phyloP scores from a whole-genome alignment of 257 asterid species.

The Rauvolfia tetraphylla region DNA sequence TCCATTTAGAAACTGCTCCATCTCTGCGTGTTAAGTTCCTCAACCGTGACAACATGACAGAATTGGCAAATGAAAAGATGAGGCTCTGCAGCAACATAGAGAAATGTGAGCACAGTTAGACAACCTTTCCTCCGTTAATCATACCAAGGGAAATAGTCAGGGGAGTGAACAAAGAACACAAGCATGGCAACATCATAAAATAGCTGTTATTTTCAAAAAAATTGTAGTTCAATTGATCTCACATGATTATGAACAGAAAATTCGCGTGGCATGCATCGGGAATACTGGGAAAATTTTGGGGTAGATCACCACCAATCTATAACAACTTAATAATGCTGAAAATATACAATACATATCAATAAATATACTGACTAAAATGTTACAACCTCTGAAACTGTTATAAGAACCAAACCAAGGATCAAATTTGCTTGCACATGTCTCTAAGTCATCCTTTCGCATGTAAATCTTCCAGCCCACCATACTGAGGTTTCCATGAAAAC shows the following conservation, averaged over 20 bases:
- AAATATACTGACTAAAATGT: not conserved
- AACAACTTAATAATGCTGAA: conserved; percentile 2
- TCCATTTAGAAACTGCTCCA: too few species aligned
- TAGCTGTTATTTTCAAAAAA: not conserved
- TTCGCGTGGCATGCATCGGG: not conserved
- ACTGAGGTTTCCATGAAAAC: not conserved
- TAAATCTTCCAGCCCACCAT: not conserved
- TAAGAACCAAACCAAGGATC: not conserved
- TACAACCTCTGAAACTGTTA: conserved; percentile 1
- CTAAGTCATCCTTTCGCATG: not conserved
- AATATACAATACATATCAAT: not conserved
- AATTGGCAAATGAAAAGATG: too few species aligned
- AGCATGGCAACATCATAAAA: not conserved
- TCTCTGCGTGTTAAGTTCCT: too few species aligned
- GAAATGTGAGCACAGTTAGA: not conserved
- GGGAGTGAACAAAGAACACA: not conserved
- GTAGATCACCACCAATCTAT: conserved; percentile 9
- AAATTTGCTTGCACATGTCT: conserved; percentile 7
- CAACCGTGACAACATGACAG: too few species aligned
- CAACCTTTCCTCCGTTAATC: not conserved
- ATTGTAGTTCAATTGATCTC: not conserved
- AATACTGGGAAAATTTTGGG: not conserved
- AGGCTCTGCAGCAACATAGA: too few species aligned
- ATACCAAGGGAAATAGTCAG: not conserved
- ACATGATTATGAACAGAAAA: not conserved